phyloP scores from a whole-genome alignment of 495 filamentous ascomycete genomes.

The Rhypophila decipiens region DNA sequence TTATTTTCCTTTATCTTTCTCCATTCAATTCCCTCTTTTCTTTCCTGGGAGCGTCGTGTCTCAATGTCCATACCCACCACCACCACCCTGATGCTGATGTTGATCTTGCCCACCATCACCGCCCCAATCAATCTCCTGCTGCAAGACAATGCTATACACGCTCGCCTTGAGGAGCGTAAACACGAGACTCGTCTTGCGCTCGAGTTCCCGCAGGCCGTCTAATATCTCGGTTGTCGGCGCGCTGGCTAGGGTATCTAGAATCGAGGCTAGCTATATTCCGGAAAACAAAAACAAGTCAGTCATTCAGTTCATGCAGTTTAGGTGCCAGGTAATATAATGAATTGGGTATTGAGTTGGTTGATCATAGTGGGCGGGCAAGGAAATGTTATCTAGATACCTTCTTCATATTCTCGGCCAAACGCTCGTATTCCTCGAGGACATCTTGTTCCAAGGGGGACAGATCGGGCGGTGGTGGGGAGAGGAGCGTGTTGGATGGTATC shows the following conservation, averaged over 20 bases:
- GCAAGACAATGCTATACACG: conserved; percentile 95
- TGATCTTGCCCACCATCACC: conserved; percentile 6
- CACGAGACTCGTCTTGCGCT: conserved; percentile 88
- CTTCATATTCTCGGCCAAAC: conserved; percentile 84
- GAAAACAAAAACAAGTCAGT: too few species aligned
- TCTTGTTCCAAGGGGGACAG: conserved; percentile 84
- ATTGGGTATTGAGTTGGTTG: too few species aligned
- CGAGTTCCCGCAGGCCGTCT: conserved; percentile 79
- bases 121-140: conserved; percentile 80
- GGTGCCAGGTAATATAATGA: too few species aligned
- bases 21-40: too few species aligned
- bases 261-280: conserved; percentile 45
- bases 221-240: conserved; percentile 64
- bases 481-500: conserved; percentile 4
- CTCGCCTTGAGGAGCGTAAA: conserved; percentile 95
- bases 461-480: conserved; percentile 29
- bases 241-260: conserved; percentile 56
- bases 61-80: too few species aligned
- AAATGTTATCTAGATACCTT: too few species aligned
- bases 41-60: too few species aligned
- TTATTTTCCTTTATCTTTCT: too few species aligned
- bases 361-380: too few species aligned
- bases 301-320: too few species aligned
- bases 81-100: too few species aligned
- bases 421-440: conserved; percentile 86